phyloP scores from a whole-genome alignment of 2,329 filamentous ascomycete species.

The Ophiognomonia clavigignenti-juglandacearum region DNA sequence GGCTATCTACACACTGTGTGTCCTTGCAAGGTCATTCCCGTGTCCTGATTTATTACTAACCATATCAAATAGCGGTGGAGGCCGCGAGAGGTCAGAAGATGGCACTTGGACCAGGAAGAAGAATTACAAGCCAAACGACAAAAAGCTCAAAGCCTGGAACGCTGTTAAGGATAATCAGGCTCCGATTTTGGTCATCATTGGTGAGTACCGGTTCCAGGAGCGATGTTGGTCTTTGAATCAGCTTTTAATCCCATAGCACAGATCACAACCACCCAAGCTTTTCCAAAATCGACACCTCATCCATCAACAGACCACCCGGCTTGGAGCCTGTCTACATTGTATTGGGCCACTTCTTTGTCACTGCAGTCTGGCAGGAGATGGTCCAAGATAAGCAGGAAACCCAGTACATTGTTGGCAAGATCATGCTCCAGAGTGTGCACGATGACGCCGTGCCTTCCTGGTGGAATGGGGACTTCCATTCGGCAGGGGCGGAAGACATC shows the following conservation, averaged over 20 bases:
- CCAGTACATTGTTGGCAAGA: slow-evolving; percentile 36
- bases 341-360: slow-evolving; percentile 64
- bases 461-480: slow-evolving; percentile 39
- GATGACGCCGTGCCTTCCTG: slow-evolving; percentile 42
- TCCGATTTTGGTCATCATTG: slow-evolving; percentile 52
- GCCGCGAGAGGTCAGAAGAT: slow-evolving; percentile 26
- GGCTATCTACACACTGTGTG: slow-evolving; percentile 59
- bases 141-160: neutral
- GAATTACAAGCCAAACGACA: neutral
- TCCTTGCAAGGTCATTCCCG: too few species aligned
- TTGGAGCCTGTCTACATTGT: slow-evolving; percentile 54
- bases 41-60: too few species aligned
- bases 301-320: slow-evolving; percentile 41
- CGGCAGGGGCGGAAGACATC: neutral
- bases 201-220: slow-evolving; percentile 29
- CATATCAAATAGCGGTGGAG: slow-evolving; percentile 43
- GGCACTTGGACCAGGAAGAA: neutral
- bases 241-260: slow-evolving; percentile 18
- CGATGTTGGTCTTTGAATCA: neutral
- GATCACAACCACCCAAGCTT: slow-evolving; percentile 44
- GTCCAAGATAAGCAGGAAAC: slow-evolving; percentile 20
- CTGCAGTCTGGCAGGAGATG: slow-evolving; percentile 63
- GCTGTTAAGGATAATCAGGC: slow-evolving; percentile 18
- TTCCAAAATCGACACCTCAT: slow-evolving; percentile 14
- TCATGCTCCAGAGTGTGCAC: slow-evolving; percentile 63